Conservation (phyloP, 2,329 filamentous ascomycete species). For the Claviceps sp. region DNA sequence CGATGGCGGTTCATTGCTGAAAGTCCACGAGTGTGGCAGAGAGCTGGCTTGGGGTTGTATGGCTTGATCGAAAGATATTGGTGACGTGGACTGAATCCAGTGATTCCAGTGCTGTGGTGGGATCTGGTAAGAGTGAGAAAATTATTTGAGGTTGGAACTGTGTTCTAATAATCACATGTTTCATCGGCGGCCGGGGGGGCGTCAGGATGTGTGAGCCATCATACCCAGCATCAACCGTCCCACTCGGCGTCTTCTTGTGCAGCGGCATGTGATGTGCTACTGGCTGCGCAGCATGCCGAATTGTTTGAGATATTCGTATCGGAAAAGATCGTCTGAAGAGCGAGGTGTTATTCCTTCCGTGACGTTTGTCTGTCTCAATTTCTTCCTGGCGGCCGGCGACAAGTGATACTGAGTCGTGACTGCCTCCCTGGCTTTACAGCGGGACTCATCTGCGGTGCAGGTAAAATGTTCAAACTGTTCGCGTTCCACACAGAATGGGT, state of each 20-base stretch:
- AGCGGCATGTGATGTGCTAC: conserved; percentile 10
- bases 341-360: conserved; percentile 10
- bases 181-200: conserved; percentile 59
- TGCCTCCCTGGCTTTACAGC: conserved; percentile 32
- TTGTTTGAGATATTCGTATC: conserved; percentile 19
- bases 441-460: conserved; percentile 38
- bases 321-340: conserved; percentile 17
- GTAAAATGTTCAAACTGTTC: conserved; percentile 27
- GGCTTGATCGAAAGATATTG: not conserved
- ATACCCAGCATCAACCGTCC: conserved; percentile 84
- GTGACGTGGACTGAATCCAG: conserved; percentile 1
- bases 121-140: conserved; percentile 6
- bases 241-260: conserved; percentile 83
- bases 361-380: conserved; percentile 1
- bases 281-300: conserved; percentile 8
- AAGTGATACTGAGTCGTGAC: conserved; percentile 17
- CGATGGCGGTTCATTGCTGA: not conserved
- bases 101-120: conserved; percentile 5
- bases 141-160: conserved; percentile 11
- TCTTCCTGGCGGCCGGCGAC: not conserved
- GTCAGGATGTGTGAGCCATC: conserved; percentile 70
- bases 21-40: not conserved
- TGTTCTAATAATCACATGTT: conserved; percentile 68
- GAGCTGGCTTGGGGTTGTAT: not conserved
- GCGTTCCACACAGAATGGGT: not conserved